phyloP scores from a whole-genome alignment of 1,284 basidiomycete genomes.

The Marasmius fiardii region DNA sequence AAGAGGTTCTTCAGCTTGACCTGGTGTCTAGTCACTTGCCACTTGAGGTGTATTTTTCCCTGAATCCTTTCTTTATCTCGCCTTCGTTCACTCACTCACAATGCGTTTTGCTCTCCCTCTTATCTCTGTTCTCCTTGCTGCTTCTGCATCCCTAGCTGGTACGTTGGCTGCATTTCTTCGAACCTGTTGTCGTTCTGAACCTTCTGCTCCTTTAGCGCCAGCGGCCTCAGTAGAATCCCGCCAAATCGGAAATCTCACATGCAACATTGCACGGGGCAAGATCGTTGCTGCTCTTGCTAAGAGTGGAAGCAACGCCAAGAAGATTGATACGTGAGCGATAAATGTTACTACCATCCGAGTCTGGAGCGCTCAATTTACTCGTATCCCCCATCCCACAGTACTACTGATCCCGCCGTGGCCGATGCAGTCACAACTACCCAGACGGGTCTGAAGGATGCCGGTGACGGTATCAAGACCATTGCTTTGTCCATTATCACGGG shows the following conservation, averaged over 20 bases:
- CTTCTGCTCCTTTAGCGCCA: conserved; percentile 1
- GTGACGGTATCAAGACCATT: conserved; percentile 31
- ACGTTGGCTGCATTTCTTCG: background rate
- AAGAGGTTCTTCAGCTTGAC: background rate
- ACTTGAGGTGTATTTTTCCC: background rate
- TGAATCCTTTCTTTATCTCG: background rate
- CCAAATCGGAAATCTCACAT: conserved; percentile 16
- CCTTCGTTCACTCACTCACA: background rate
- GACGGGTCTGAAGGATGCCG: conserved; percentile 25
- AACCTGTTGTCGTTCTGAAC: background rate
- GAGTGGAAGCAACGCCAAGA: conserved; percentile 21
- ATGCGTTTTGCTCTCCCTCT: conserved; percentile 16
- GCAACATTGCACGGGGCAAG: conserved; percentile 30
- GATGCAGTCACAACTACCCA: conserved; percentile 23
- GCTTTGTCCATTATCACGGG: conserved; percentile 31
- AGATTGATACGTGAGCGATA: conserved; percentile 17
- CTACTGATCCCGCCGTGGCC: conserved; percentile 22
- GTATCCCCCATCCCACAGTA: no score
- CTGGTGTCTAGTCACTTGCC: background rate
- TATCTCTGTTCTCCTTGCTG: conserved; percentile 15
- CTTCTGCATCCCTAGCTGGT: conserved; percentile 18
- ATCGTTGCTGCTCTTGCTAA: conserved; percentile 27
- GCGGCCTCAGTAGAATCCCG: conserved; percentile 19
- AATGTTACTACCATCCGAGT: no score
- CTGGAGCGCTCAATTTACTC: no score